A percentile compares a stretch with the other conserved stretches of the same genome.
Evolutionary conservation across 176 grass and related monocot species (phyloP).

Genomic region (Oryza meridionalis): DNA sequence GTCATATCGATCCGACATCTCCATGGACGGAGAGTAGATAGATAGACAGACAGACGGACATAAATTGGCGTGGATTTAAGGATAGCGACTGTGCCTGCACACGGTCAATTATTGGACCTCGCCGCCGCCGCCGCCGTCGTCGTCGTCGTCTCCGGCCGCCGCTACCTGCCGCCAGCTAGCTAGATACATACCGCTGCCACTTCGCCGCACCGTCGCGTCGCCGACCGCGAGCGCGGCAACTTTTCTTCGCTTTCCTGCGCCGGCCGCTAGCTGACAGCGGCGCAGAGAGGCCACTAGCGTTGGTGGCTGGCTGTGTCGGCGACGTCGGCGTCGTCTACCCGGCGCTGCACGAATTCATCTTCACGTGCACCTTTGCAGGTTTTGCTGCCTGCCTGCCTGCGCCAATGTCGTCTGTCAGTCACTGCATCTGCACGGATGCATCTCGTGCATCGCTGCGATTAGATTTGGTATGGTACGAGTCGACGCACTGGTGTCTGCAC

Average conservation of each 20-base stretch:
- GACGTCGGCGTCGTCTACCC: too few relatives aligned
- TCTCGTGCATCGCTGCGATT: background rate
- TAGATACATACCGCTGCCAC: too few relatives aligned
- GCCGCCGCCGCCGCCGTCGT: too few relatives aligned
- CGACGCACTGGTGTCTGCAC: constrained; percentile 10
- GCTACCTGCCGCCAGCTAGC: background rate
- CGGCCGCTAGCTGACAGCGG: background rate
- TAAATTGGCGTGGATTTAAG: constrained; percentile 30
- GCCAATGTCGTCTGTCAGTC: background rate
- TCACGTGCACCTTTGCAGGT: constrained; percentile 56
- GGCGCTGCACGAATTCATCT: constrained; percentile 40
- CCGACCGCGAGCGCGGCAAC: background rate
- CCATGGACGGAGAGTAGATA: background rate
- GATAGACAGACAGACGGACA: background rate
- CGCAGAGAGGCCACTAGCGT: constrained; percentile 33
- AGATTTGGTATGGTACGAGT: background rate
- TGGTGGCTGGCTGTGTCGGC: background rate
- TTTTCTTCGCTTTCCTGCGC: constrained; percentile 26
- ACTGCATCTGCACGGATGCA: background rate
- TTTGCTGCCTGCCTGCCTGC: background rate
- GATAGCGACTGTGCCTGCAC: constrained; percentile 10
- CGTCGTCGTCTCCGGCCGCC: background rate
- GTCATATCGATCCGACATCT: too few relatives aligned
- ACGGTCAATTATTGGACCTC: background rate
- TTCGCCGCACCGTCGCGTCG: too few relatives aligned